These are phyloP conservation scores for Delitschia confertaspora DNA, from an alignment of 495 filamentous ascomycete species.

Conservation along the genomic window DNA sequence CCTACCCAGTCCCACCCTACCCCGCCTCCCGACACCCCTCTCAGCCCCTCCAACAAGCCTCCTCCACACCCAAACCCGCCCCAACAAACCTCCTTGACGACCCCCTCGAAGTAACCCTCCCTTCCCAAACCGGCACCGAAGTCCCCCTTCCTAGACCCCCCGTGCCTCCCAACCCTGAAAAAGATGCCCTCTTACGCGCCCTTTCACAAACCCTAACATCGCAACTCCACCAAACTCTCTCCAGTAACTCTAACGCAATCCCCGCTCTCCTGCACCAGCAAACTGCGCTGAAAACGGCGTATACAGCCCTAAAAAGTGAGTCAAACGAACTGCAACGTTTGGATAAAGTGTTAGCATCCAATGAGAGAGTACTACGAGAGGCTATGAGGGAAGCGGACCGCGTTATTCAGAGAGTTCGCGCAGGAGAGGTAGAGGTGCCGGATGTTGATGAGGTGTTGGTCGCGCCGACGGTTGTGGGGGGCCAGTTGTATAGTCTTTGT, in stretches of 20 bases:
- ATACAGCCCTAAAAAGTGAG: conserved; percentile 60
- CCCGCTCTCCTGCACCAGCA: conserved; percentile 72
- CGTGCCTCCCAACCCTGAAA: conserved; percentile 93
- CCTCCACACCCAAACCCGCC: conserved; percentile 37
- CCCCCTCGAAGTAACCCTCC: conserved; percentile 57
- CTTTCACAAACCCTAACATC: conserved; percentile 59
- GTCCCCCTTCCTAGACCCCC: conserved; percentile 57
- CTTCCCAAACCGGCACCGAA: conserved; percentile 41
- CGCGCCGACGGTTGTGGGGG: conserved; percentile 85
- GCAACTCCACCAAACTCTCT: conserved; percentile 53
- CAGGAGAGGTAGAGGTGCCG: conserved; percentile 46
- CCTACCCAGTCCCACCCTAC: conserved; percentile 3
- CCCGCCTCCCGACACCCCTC: conserved; percentile 9
- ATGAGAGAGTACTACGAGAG: conserved; percentile 67
- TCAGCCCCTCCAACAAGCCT: conserved; percentile 10
- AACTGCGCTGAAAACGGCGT: conserved; percentile 58
- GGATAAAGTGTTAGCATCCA: conserved; percentile 58
- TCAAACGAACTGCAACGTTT: conserved; percentile 59
- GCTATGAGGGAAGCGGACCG: conserved; percentile 69
- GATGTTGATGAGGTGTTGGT: conserved; percentile 83
- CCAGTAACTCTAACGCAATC: conserved; percentile 60
- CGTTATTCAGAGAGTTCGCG: conserved; percentile 63
- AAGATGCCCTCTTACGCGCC: conserved; percentile 74
- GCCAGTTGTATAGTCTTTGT: conserved; percentile 80
- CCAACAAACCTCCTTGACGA: conserved; percentile 59